These are phyloP conservation scores for Uncinocarpus reesii DNA, from an alignment of 2,329 filamentous ascomycete genomes.

Conservation along the genomic window DNA sequence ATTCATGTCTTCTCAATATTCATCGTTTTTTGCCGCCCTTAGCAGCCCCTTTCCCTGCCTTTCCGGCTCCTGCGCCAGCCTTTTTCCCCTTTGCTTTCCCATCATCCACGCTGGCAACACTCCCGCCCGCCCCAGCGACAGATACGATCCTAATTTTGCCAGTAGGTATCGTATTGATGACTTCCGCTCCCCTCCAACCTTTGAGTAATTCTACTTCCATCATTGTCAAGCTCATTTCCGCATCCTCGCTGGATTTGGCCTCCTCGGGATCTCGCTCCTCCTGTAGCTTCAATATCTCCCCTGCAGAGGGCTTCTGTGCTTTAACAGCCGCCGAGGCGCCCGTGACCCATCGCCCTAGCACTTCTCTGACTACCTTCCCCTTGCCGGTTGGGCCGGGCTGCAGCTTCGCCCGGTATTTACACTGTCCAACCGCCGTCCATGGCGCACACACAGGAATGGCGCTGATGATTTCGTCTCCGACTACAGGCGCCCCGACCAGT, in stretches of 20 bases:
- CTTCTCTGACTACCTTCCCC: conserved; percentile 85
- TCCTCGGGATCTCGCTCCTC: conserved; percentile 22
- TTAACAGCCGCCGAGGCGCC: conserved; percentile 41
- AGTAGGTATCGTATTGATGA: conserved; percentile 31
- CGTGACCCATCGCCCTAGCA: conserved; percentile 68
- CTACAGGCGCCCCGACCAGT: conserved; percentile 63
- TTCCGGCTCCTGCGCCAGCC: conserved; percentile 26
- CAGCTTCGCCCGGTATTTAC: conserved; percentile 91
- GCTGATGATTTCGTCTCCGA: conserved; percentile 63
- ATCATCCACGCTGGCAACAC: conserved; percentile 21
- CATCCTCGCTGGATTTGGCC: conserved; percentile 2
- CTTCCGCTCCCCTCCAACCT: conserved; percentile 57
- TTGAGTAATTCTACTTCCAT: conserved; percentile 76
- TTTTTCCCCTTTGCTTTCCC: conserved; percentile 21
- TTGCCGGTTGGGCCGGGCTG: conserved; percentile 87
- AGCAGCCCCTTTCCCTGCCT: conserved; percentile 25
- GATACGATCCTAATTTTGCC: conserved; percentile 30
- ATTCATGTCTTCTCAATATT: too few species aligned
- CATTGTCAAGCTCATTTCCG: conserved; percentile 56
- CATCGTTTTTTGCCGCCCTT: conserved; percentile 25
- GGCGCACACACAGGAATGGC: conserved; percentile 54
- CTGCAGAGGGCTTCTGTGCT: conserved; percentile 29
- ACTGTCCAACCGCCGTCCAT: conserved; percentile 52
- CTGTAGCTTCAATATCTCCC: conserved; percentile 31
- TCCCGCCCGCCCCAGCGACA: conserved; percentile 32